Evolutionary conservation across 164 flowering plant species (phyloP).

Genomic region (Platanus orientalis): DNA sequence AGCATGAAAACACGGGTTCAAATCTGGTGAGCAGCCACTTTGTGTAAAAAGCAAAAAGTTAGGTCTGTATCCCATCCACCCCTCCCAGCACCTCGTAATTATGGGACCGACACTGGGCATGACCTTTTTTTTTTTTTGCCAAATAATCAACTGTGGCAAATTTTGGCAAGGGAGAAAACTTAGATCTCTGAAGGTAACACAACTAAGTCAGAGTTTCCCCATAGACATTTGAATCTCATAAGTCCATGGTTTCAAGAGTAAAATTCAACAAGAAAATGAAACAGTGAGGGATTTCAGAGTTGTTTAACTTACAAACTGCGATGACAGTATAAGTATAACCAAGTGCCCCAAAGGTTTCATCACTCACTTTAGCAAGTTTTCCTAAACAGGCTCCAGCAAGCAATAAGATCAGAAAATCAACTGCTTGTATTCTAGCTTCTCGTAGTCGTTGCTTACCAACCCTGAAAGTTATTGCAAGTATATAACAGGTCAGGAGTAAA

Average conservation of each 20-base stretch:
- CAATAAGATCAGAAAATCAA: constrained; percentile 75
- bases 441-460: constrained; percentile 81
- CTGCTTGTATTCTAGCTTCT: constrained; percentile 80
- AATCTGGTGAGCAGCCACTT: no score
- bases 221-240: not conserved
- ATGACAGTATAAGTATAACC: constrained; percentile 95
- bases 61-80: no score
- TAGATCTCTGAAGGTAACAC: not conserved
- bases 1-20: no score
- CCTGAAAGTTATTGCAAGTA: constrained; percentile 32
- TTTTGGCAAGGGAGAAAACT: not conserved
- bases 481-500: not conserved
- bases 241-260: constrained; percentile 5
- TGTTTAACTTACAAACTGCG: constrained; percentile 79
- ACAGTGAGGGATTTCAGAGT: not conserved
- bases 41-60: no score
- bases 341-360: constrained; percentile 74
- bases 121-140: no score
- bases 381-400: constrained; percentile 96
- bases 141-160: no score
- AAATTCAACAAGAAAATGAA: not conserved
- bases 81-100: no score
- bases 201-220: not conserved
- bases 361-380: constrained; percentile 93
- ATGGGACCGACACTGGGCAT: no score